A percentile compares a stretch with the other conserved stretches of the same genome.
These are phyloP conservation scores for Boletellus sp. DNA, from an alignment of 768 basidiomycete genomes.

Conservation along the genomic window DNA sequence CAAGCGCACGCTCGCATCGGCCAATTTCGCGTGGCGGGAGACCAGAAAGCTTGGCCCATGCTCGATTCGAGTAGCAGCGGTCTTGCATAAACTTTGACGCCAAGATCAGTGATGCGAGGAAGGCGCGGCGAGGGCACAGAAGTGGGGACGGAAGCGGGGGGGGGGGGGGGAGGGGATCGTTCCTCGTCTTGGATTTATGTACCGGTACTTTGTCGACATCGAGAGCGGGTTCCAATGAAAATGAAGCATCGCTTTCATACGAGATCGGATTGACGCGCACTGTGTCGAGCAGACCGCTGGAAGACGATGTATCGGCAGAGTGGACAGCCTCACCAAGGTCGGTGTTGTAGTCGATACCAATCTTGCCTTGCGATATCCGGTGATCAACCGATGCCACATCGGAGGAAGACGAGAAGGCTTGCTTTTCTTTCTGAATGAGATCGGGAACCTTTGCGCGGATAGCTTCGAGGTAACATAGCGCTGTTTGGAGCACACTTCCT, in stretches of 20 bases:
- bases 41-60: constrained; percentile 94
- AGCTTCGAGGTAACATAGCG: constrained; percentile 83
- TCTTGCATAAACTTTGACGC: constrained; percentile 94
- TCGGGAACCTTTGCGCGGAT: constrained; percentile 70
- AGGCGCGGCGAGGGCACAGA: constrained; percentile 83
- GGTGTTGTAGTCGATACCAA: constrained; percentile 40
- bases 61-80: constrained; percentile 87
- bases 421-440: constrained; percentile 49
- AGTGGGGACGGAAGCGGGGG: constrained; percentile 70
- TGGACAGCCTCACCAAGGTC: constrained; percentile 24
- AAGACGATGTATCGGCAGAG: constrained; percentile 4
- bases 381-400: constrained; percentile 41
- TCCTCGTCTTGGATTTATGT: constrained; percentile 11
- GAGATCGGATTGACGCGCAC: constrained; percentile 38
- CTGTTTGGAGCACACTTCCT: constrained; percentile 79
- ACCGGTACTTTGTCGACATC: constrained; percentile 7
- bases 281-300: constrained; percentile 39
- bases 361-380: constrained; percentile 42
- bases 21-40: constrained; percentile 83
- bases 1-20: constrained; percentile 83
- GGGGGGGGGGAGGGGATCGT: constrained; percentile 30
- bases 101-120: constrained; percentile 82
- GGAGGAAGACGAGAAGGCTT: constrained; percentile 38
- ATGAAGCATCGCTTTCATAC: constrained; percentile 11
- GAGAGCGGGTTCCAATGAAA: constrained; percentile 14